Base-by-base conservation (phyloP, 2,329 filamentous ascomycete species). In the Dothistroma septosporum region DNA sequence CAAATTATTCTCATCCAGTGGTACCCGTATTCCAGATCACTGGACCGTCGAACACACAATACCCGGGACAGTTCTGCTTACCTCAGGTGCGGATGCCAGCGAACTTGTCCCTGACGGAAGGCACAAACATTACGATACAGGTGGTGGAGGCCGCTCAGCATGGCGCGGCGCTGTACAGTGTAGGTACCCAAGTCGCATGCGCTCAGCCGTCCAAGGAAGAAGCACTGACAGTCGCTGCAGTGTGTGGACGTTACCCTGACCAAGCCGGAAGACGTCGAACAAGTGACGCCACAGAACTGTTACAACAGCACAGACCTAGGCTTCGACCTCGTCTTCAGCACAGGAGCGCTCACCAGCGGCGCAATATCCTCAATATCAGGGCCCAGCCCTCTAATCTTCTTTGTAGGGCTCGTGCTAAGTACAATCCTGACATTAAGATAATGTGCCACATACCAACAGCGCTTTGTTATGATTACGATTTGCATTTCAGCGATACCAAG, bases 161-260 rank as follows among this genome's bases (percentile, higher is more conserved):
- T 72, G 92, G 92, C 2, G 92, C 91, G 1, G 82, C 90, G 5
- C 76, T 97, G 44, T 96, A 88, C 73, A 92, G 89, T 63, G 90
- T 92, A 80, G n/a, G n/a, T n/a, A n/a, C n/a, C n/a, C n/a, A n/a
- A n/a, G n/a, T n/a, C 68, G 87, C 78, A 61, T n/a, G 21, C 14
- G 9, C 31, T 11, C 3, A 21, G 21, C 16, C 46, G 7, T 22
- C 24, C 16, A 31, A 6, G 19, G 24, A 28, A 28, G 28, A 16
- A 22, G n/a, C 52, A 46, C 59, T 62, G 50, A 63, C 54, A 21
- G 2, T 4, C 12, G 55, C 10, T 46, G 4, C 41, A 96, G 91
- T 97, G 94, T 73, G 92, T 95, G 68, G 93, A 97, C 73, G 95
- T 97, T 70, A 93, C 89, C 52, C 95, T 97, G 69, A 90, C 88